These are phyloP conservation scores for Sporothrix phasma DNA, from an alignment of 2,329 filamentous ascomycete species.

Conservation along the genomic window DNA sequence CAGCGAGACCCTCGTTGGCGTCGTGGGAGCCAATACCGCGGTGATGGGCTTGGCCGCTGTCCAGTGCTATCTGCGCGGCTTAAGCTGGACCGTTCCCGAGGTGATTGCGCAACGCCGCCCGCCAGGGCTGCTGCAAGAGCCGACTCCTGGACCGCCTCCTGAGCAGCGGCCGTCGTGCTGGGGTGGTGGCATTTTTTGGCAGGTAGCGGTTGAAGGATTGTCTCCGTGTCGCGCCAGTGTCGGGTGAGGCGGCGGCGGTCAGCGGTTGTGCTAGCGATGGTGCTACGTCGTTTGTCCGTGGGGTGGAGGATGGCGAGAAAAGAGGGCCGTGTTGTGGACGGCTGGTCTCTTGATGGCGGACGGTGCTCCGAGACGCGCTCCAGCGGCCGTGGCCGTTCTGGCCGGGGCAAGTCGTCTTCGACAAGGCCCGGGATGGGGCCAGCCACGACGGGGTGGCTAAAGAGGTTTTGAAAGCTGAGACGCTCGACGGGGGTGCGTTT, in stretches of 20 bases:
- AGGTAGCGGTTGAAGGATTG: constrained; percentile 33
- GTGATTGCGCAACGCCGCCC: constrained; percentile 21
- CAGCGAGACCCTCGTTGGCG: constrained; percentile 40
- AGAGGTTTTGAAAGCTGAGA: constrained; percentile 78
- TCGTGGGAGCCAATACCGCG: constrained; percentile 37
- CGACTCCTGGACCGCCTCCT: constrained; percentile 31
- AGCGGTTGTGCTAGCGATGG: constrained; percentile 20
- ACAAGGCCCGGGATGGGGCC: constrained; percentile 71
- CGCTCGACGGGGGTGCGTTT: constrained; percentile 80
- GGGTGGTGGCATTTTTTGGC: constrained; percentile 6
- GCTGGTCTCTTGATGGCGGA: constrained; percentile 26
- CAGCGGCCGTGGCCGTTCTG: constrained; percentile 8
- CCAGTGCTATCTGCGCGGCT: not conserved
- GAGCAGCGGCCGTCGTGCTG: constrained; percentile 15
- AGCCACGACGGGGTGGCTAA: constrained; percentile 61
- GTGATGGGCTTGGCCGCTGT: constrained; percentile 32
- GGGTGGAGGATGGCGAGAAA: not conserved
- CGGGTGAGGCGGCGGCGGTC: constrained; percentile 23
- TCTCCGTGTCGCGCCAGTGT: constrained; percentile 22
- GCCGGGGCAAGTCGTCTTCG: constrained; percentile 59
- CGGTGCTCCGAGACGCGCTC: constrained; percentile 21
- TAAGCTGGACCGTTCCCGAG: constrained; percentile 10
- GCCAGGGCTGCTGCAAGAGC: constrained; percentile 28
- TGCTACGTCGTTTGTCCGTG: not conserved
- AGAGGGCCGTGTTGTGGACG: not conserved